Conservation (phyloP, 257 asterid genomes). For the Lantana camara region DNA sequence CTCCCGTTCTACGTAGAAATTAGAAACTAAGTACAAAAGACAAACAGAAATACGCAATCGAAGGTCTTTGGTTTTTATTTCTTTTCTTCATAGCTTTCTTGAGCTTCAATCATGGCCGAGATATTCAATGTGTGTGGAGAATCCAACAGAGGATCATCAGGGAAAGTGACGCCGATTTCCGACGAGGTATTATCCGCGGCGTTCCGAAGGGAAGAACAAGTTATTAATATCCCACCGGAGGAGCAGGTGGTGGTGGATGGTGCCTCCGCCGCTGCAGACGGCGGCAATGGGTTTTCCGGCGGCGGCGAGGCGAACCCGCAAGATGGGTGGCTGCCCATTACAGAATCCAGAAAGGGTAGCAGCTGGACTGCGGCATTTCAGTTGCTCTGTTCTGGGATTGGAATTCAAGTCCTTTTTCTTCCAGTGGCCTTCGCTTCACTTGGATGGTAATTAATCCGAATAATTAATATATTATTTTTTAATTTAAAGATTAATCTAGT, state of each 20-base stretch:
- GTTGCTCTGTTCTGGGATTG: constrained; percentile 57
- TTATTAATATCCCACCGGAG: not conserved
- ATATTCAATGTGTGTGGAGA: not conserved
- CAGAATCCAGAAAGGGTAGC: constrained; percentile 61
- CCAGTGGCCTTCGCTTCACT: constrained; percentile 63
- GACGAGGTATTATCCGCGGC: not conserved
- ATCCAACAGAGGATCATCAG: constrained; percentile 20
- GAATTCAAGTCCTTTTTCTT: constrained; percentile 55
- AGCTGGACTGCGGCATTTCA: constrained; percentile 40
- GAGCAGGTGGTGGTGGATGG: not conserved
- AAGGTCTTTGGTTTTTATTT: not conserved
- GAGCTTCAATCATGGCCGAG: constrained; percentile 24
- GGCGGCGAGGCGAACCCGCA: constrained; percentile 26
- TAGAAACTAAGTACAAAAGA: not conserved
- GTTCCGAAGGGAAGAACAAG: not conserved
- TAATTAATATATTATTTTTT: too few relatives aligned
- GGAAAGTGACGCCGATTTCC: constrained; percentile 36
- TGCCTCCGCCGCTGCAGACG: not conserved
- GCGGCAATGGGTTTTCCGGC: constrained; percentile 16
- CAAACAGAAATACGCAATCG: not conserved
- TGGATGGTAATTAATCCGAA: constrained; percentile 64
- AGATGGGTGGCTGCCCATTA: constrained; percentile 58
- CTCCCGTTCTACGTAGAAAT: not conserved
- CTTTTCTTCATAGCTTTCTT: not conserved
- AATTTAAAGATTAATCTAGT: too few relatives aligned